Evolutionary conservation across 768 basidiomycete genomes (phyloP), one percentile per base, ranked within the genome.

Genomic region (Leucocoprinus birnbaumii): DNA sequence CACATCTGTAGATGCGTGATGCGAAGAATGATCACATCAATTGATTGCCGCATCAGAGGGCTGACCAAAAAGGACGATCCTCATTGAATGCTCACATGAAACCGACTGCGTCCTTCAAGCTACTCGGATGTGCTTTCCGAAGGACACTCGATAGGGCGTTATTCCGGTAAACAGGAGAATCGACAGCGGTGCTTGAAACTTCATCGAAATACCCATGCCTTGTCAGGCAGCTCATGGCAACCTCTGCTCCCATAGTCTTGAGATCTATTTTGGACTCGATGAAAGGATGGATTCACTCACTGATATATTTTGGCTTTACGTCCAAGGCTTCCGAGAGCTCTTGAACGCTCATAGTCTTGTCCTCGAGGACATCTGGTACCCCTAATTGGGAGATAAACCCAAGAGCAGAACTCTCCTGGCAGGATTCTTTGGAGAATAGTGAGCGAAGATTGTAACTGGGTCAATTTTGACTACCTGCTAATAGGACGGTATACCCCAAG

Each of bases 401-500:
- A 2, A 53, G 42, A 9, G 51, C 51, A 19, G 51, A 53, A n/a
- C 42, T 44, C 27, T 53, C 51, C 31, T 53, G 51, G 27, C 51
- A 53, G 26, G 51, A 53, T 35, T 53, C 51, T 53, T 34, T 18
- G n/a, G n/a, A 27, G 6, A 14, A 37, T 8, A 24, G 22, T 34
- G 13, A 22, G n/a, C n/a, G n/a, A n/a, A n/a, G n/a, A n/a, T n/a
- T n/a, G n/a, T n/a, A 6, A 2, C 26, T 11, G 7, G 22, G 7
- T 7, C n/a, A n/a, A 44, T 11, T 11, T 14, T 3, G 2, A 35
- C 43, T 22, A 53, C 51, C 51, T 21, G 51, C 51, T 31, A 53
- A 21, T 27, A 53, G 22, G 42, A 24, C 21, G n/a, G 51, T 53
- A 35, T 53, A 53, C 16, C 14, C 51, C n/a, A 44, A 31, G 11